A percentile compares a stretch with the other conserved stretches of the same genome.
Conservation (phyloP, 2,329 filamentous ascomycete species). For the Colletotrichum gigasporum region DNA sequence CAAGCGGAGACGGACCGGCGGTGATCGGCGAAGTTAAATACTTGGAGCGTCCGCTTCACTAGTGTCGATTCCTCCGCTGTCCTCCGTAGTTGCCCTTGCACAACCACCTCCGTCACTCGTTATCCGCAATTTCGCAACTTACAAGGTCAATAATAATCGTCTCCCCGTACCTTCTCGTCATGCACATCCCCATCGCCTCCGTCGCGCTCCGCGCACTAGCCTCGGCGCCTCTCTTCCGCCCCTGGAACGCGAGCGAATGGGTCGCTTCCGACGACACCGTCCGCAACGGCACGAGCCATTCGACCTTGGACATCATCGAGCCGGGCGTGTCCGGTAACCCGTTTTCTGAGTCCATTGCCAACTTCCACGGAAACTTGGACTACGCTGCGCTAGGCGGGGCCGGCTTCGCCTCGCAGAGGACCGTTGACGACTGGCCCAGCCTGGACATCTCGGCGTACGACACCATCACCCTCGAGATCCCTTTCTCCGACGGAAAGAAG, state of each 20-base stretch:
- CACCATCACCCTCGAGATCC: conserved; percentile 66
- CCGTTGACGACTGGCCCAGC: conserved; percentile 60
- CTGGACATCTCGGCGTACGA: conserved; percentile 73
- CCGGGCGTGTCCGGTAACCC: conserved; percentile 34
- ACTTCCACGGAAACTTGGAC: conserved; percentile 77
- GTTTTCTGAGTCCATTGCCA: conserved; percentile 44
- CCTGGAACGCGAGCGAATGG: conserved; percentile 71
- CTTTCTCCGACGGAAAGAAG: conserved; percentile 66
- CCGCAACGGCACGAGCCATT: conserved; percentile 74
- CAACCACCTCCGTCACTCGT: neutral
- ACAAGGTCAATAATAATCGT: neutral
- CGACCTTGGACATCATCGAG: conserved; percentile 50
- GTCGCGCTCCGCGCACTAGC: conserved; percentile 8
- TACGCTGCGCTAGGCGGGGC: conserved; percentile 80
- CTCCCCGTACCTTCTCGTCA: neutral
- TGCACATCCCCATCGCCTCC: conserved; percentile 14
- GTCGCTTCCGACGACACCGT: conserved; percentile 79
- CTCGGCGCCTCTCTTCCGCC: conserved; percentile 46
- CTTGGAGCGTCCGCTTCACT: neutral
- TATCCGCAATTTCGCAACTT: neutral
- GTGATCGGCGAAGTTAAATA: neutral
- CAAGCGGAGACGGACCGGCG: neutral
- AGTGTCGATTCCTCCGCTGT: no score
- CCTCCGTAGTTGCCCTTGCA: neutral
- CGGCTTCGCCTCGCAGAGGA: conserved; percentile 83